A percentile compares a stretch with the other conserved stretches of the same genome.
Evolutionary conservation across 1,284 basidiomycete genomes (phyloP).

Genomic region (Golubevia sp.): DNA sequence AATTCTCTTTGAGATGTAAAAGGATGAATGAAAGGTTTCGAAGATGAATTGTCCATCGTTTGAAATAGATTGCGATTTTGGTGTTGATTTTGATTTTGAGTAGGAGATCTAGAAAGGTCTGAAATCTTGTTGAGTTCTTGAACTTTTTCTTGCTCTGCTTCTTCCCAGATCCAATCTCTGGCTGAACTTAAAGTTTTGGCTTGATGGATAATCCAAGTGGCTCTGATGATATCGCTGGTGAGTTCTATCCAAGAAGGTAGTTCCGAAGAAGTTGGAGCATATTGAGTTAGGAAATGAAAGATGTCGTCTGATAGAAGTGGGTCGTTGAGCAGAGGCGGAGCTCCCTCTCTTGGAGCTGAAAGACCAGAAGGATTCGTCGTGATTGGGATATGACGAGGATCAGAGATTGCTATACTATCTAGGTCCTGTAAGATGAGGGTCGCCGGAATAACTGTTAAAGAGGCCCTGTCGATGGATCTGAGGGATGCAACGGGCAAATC

Average conservation of each 20-base stretch:
- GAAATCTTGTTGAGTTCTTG: background rate
- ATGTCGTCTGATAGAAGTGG: slow-evolving; percentile 23
- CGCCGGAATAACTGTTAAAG: slow-evolving; percentile 26
- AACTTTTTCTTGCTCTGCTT: slow-evolving; percentile 37
- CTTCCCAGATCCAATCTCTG: slow-evolving; percentile 38
- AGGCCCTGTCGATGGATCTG: slow-evolving; percentile 28
- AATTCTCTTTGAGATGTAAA: slow-evolving; percentile 26
- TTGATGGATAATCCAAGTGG: slow-evolving; percentile 15
- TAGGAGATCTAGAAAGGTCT: slow-evolving; percentile 4
- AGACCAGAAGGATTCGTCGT: slow-evolving; percentile 24
- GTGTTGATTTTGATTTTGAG: slow-evolving; percentile 1
- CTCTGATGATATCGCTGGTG: slow-evolving; percentile 20
- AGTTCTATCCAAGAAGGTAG: background rate
- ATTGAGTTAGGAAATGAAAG: slow-evolving; percentile 13
- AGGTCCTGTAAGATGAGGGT: slow-evolving; percentile 24
- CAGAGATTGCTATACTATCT: slow-evolving; percentile 21
- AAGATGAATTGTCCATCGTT: slow-evolving; percentile 17
- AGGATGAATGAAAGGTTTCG: slow-evolving; percentile 29
- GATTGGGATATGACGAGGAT: slow-evolving; percentile 30
- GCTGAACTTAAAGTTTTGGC: slow-evolving; percentile 14
- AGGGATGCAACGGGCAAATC: background rate
- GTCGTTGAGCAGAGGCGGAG: slow-evolving; percentile 23
- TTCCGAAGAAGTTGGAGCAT: background rate
- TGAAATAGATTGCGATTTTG: no score
- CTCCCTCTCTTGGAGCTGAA: slow-evolving; percentile 18